Base-by-base conservation (phyloP, 805 yeast species). In the Cyberlindnera xylosilytica region DNA sequence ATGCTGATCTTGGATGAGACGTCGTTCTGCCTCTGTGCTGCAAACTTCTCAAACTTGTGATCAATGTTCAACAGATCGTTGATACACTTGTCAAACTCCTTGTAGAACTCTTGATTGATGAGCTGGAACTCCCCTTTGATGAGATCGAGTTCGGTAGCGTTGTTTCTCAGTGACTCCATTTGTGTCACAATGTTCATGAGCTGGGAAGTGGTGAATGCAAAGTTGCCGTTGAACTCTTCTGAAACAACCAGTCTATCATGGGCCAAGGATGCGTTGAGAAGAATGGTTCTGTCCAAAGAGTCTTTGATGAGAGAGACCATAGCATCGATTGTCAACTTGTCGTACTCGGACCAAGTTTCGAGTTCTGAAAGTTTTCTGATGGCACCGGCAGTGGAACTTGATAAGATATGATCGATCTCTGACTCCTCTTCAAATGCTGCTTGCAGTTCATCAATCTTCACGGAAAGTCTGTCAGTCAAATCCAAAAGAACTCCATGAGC, bases 361-460 rank as follows among this genome's bases (percentile, higher is more conserved):
- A 73, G 58, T 40, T 81, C 83, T 30, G 65, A 54, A 16, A 83
- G 57, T 41, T 70, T 69, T 26, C 64, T 62, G n/a, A 76, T 52
- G 4, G 76, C 67, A n/a, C 68, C 71, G 4, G 60, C 61, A 1
- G 74, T 64, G 6, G 81, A 70, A 13, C 70, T 72, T 6, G 65
- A 58, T 12, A 78, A 53, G 4, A 79, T 72, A 28, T 68, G 60
- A 49, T 82, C 87, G 5, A 79, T 54, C 35, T 80, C 84, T 7
- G 68, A 66, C 3, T 73, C 72, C 27, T 67, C 55, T 29, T 67
- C 65, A 49, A 76, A 81, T 39, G 73, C 69, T 0, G 50, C 37
- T 51, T 83, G 86, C 40, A 82, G 55, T 18, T 73, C 74, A 6
- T 57, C 56, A n/a, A 83, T 71, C 47, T 81, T 81, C 2, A 44